Evolutionary conservation across 2,329 filamentous ascomycete species (phyloP).

Genomic region (Hypoxylon sp.): DNA sequence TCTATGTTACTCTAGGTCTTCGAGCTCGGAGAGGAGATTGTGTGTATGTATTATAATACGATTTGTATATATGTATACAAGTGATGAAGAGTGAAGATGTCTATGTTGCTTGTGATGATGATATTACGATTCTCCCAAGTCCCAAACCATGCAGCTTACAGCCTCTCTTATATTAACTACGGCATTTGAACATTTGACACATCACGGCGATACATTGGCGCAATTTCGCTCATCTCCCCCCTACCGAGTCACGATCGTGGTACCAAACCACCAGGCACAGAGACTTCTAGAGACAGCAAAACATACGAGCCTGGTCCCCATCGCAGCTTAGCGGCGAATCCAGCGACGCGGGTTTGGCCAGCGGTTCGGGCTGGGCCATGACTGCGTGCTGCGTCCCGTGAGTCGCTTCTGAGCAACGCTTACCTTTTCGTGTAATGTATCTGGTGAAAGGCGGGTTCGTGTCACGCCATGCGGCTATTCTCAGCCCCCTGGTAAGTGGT

Average conservation of each 20-base stretch:
- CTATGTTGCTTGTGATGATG: slow-evolving; percentile 38
- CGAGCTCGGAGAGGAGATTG: slow-evolving; percentile 35
- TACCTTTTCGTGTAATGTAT: slow-evolving; percentile 18
- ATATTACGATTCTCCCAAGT: slow-evolving; percentile 8
- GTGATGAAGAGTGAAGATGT: slow-evolving; percentile 37
- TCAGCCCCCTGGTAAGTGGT: slow-evolving; percentile 9
- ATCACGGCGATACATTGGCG: slow-evolving; percentile 8
- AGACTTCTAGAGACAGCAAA: slow-evolving; percentile 24
- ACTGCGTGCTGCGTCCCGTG: slow-evolving; percentile 23
- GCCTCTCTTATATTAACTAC: slow-evolving; percentile 36
- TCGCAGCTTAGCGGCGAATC: slow-evolving; percentile 38
- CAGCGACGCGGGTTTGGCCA: slow-evolving; percentile 27
- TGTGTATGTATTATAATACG: slow-evolving; percentile 3
- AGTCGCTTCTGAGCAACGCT: slow-evolving; percentile 11
- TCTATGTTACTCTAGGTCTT: slow-evolving; percentile 25
- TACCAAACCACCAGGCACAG: slow-evolving; percentile 6
- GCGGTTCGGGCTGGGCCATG: slow-evolving; percentile 32
- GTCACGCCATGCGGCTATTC: slow-evolving; percentile 41
- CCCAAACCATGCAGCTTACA: slow-evolving; percentile 26
- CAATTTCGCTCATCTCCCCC: slow-evolving; percentile 20
- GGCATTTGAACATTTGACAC: background rate
- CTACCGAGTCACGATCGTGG: slow-evolving; percentile 12
- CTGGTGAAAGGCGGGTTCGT: slow-evolving; percentile 30
- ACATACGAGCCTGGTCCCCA: slow-evolving; percentile 35
- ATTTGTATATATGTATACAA: slow-evolving; percentile 21